These are phyloP conservation scores for Calophaca sinica DNA, from an alignment of 306 rosid genomes.

Conservation along the genomic window DNA sequence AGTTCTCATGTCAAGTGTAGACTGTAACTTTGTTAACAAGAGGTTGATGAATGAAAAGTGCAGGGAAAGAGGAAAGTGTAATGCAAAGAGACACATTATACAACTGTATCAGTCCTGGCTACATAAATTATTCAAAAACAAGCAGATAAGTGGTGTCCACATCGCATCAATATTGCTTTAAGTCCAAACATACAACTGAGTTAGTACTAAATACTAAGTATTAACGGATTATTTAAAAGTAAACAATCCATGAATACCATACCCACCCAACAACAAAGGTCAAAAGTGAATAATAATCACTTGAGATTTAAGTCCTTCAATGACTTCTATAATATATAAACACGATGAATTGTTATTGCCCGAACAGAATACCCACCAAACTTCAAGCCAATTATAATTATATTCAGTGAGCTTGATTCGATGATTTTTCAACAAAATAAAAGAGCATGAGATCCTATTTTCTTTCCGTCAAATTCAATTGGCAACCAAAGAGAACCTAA, in stretches of 20 bases:
- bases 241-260: background rate
- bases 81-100: background rate
- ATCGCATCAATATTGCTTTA: slow-evolving; percentile 10
- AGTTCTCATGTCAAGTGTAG: background rate
- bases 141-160: background rate
- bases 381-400: background rate
- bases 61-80: background rate
- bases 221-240: background rate
- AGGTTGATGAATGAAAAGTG: slow-evolving; percentile 6
- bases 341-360: slow-evolving; percentile 7
- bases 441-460: background rate
- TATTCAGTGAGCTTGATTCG: background rate
- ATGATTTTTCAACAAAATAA: background rate
- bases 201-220: background rate
- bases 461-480: slow-evolving; percentile 5
- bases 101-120: background rate
- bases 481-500: slow-evolving; percentile 21
- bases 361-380: slow-evolving; percentile 7
- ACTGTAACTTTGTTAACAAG: background rate
- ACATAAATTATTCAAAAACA: slow-evolving; percentile 6
- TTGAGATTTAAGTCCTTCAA: background rate
- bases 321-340: slow-evolving; percentile 4
- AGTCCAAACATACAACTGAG: slow-evolving; percentile 4
- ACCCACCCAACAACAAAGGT: background rate
- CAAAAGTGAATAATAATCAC: background rate